Conservation (phyloP, 1,284 basidiomycete genomes). For the Trametes versicolor region DNA sequence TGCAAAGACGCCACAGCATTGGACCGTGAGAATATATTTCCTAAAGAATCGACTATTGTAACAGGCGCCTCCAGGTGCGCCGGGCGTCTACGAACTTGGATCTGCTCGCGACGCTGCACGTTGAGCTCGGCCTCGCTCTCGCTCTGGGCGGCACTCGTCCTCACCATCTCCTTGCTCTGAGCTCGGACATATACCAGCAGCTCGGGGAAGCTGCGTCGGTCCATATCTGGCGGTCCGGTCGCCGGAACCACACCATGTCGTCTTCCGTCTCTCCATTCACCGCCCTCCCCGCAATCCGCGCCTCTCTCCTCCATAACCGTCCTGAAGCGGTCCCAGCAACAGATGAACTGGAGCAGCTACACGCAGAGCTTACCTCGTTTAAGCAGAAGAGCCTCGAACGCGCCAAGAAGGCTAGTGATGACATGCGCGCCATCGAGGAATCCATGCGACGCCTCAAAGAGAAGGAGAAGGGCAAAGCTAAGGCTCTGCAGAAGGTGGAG, state of each 20-base stretch:
- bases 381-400: constrained; percentile 65
- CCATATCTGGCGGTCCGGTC: constrained; percentile 18
- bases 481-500: constrained; percentile 71
- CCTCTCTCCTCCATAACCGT: constrained; percentile 65
- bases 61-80: constrained; percentile 29
- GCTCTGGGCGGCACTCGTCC: constrained; percentile 14
- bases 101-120: constrained; percentile 39
- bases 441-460: constrained; percentile 77
- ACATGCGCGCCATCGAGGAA: constrained; percentile 73
- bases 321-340: constrained; percentile 73
- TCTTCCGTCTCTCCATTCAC: constrained; percentile 60
- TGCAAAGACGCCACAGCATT: constrained; percentile 4
- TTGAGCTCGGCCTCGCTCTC: constrained; percentile 27
- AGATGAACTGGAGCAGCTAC: constrained; percentile 75
- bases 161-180: constrained; percentile 16
- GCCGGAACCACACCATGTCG: constrained; percentile 44
- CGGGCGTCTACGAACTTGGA: constrained; percentile 37
- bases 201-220: constrained; percentile 19
- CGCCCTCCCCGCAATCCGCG: constrained; percentile 57
- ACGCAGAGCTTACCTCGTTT: constrained; percentile 65
- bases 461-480: constrained; percentile 80
- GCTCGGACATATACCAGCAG: constrained; percentile 12
- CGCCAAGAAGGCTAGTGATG: constrained; percentile 73
- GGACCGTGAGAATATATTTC: constrained; percentile 32
- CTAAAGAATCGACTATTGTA: constrained; percentile 22